phyloP scores from a whole-genome alignment of 1,284 basidiomycete genomes.

The Sanghuangporus sanghuang region DNA sequence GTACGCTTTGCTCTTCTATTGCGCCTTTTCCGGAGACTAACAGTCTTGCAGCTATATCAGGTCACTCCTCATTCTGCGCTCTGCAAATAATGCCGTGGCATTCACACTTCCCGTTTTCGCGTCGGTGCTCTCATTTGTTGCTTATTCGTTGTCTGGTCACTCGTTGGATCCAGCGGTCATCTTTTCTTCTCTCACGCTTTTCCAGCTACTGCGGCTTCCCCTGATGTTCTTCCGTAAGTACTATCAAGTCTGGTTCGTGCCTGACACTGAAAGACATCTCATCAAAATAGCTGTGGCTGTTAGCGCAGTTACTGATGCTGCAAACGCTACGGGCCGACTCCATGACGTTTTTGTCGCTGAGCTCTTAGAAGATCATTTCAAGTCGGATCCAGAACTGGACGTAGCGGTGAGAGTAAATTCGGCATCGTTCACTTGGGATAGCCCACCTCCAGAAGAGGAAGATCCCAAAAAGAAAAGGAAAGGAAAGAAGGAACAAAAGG shows the following conservation, averaged over 20 bases:
- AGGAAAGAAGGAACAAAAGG: constrained; percentile 27
- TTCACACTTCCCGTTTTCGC: constrained; percentile 77
- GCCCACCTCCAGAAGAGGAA: constrained; percentile 48
- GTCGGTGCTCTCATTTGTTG: constrained; percentile 82
- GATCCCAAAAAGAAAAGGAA: constrained; percentile 34
- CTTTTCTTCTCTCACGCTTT: constrained; percentile 81
- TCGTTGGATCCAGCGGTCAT: constrained; percentile 63
- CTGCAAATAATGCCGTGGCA: constrained; percentile 63
- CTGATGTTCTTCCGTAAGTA: constrained; percentile 69
- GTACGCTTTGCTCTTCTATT: constrained; percentile 29
- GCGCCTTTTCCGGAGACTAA: neutral
- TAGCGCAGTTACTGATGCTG: constrained; percentile 73
- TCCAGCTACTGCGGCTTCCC: constrained; percentile 71
- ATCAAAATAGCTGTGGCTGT: constrained; percentile 59
- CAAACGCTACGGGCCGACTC: constrained; percentile 68
- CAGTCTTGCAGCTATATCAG: constrained; percentile 55
- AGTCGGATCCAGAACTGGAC: constrained; percentile 45
- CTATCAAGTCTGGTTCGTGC: constrained; percentile 7
- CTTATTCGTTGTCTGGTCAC: constrained; percentile 71
- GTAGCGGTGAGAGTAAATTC: constrained; percentile 60
- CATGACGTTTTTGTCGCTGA: constrained; percentile 77
- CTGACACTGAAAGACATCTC: neutral
- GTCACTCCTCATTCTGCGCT: constrained; percentile 66
- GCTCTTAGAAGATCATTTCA: constrained; percentile 50
- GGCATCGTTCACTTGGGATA: constrained; percentile 84